Conservation (phyloP, 2,329 filamentous ascomycete species). For the Alternaria sp. region DNA sequence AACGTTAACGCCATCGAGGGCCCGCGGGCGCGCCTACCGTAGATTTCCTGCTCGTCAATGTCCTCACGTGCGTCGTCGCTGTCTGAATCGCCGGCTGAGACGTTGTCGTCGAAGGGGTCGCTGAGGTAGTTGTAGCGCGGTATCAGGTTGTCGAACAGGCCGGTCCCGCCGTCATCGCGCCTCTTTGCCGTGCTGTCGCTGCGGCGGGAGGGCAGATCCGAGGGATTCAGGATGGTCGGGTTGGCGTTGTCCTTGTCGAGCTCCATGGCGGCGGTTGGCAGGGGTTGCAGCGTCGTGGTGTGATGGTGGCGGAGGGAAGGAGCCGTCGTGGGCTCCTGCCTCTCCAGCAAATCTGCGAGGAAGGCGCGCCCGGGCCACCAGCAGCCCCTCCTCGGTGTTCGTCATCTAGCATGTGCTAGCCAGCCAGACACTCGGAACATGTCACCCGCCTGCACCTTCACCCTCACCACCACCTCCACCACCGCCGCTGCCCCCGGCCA, state of each 20-base stretch:
- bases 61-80: conserved; percentile 73
- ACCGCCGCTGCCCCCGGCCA: background rate
- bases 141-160: conserved; percentile 61
- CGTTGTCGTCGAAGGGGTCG: conserved; percentile 55
- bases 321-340: conserved; percentile 17
- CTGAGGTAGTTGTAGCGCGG: conserved; percentile 57
- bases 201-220: conserved; percentile 84
- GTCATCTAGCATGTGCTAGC: conserved; percentile 6
- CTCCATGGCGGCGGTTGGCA: conserved; percentile 42
- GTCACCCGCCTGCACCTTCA: conserved; percentile 10
- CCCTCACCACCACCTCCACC: background rate
- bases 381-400: background rate
- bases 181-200: conserved; percentile 50
- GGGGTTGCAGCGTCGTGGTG: background rate
- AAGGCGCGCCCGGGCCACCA: conserved; percentile 1
- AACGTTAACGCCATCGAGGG: background rate
- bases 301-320: conserved; percentile 6
- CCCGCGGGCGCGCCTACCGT: conserved; percentile 62
- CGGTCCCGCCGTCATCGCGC: conserved; percentile 57
- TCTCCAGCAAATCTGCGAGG: conserved; percentile 5
- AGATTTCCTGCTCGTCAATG: conserved; percentile 97
- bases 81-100: conserved; percentile 53
- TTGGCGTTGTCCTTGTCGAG: conserved; percentile 75
- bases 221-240: conserved; percentile 86
- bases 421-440: conserved; percentile 8